Conservation (phyloP, 2,329 filamentous ascomycete genomes). For the Penicillium sp. region DNA sequence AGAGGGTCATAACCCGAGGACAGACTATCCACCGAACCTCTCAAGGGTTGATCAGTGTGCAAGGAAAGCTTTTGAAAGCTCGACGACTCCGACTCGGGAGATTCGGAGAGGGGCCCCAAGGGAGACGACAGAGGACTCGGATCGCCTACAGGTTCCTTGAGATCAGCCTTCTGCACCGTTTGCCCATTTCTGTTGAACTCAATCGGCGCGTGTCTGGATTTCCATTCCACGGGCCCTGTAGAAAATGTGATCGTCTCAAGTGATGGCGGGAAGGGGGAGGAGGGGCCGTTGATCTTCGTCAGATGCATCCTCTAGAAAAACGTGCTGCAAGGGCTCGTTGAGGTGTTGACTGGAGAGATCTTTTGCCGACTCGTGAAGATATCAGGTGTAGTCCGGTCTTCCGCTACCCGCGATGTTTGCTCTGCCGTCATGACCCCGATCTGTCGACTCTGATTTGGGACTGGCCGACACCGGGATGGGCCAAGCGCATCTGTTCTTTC, state of each 20-base stretch:
- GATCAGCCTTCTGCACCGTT: conserved; percentile 27
- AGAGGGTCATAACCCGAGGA: conserved; percentile 71
- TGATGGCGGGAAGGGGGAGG: conserved; percentile 24
- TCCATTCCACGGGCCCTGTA: conserved; percentile 22
- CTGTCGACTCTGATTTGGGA: background rate
- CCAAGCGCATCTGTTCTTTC: conserved; percentile 4
- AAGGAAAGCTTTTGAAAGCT: conserved; percentile 56
- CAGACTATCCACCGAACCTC: conserved; percentile 78
- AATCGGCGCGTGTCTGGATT: conserved; percentile 20
- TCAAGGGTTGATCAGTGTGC: conserved; percentile 64
- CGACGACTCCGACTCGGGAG: conserved; percentile 41
- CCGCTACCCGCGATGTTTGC: background rate
- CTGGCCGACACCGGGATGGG: background rate
- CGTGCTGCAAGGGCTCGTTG: conserved; percentile 7
- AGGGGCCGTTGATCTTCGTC: conserved; percentile 22
- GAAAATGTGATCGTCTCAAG: conserved; percentile 28
- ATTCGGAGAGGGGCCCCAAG: conserved; percentile 44
- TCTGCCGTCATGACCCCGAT: background rate
- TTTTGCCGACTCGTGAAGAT: background rate
- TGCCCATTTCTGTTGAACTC: conserved; percentile 14
- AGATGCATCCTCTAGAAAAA: conserved; percentile 20
- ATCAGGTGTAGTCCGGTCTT: background rate
- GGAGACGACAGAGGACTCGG: conserved; percentile 50
- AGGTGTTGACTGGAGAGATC: background rate
- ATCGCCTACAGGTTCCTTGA: conserved; percentile 39